Conservation (phyloP, 768 basidiomycete species). For the Trametes punicea region DNA sequence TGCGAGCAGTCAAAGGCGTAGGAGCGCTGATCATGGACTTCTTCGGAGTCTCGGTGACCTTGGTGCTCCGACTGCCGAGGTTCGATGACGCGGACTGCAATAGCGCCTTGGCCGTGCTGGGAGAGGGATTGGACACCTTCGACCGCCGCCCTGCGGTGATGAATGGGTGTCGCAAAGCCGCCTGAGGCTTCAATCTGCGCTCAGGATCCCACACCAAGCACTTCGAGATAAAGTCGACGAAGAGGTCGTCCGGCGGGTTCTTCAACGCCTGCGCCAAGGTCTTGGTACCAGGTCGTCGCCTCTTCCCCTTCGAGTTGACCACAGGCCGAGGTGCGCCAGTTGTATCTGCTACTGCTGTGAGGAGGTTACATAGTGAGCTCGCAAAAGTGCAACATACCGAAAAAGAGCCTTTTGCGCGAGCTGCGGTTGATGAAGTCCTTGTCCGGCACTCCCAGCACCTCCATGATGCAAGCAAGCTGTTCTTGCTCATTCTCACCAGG, state of each 20-base stretch:
- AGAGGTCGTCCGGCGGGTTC: slow-evolving; percentile 83
- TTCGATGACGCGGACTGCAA: slow-evolving; percentile 54
- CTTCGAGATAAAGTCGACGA: slow-evolving; percentile 95
- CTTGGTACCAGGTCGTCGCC: slow-evolving; percentile 89
- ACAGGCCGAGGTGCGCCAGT: slow-evolving; percentile 91
- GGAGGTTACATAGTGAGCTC: not conserved
- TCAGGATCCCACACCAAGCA: slow-evolving; percentile 99
- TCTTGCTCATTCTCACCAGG: slow-evolving; percentile 99
- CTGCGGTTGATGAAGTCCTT: slow-evolving; percentile 93
- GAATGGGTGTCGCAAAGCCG: slow-evolving; percentile 90
- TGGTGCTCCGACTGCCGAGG: slow-evolving; percentile 49
- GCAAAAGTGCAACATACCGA: slow-evolving; percentile 57
- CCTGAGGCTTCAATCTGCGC: slow-evolving; percentile 88
- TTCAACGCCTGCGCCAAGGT: slow-evolving; percentile 85
- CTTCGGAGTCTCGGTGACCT: slow-evolving; percentile 73
- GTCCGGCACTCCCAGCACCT: slow-evolving; percentile 93
- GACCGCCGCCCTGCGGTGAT: slow-evolving; percentile 62
- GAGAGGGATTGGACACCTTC: slow-evolving; percentile 42
- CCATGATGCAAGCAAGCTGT: slow-evolving; percentile 98
- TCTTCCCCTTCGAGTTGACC: slow-evolving; percentile 93
- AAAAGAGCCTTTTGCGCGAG: slow-evolving; percentile 91
- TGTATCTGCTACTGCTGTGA: slow-evolving; percentile 56
- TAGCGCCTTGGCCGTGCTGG: slow-evolving; percentile 50
- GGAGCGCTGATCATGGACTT: slow-evolving; percentile 89
- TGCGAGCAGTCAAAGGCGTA: slow-evolving; percentile 80